Base-by-base conservation (phyloP, 1,284 basidiomycete genomes). In the Tilletia indica region DNA sequence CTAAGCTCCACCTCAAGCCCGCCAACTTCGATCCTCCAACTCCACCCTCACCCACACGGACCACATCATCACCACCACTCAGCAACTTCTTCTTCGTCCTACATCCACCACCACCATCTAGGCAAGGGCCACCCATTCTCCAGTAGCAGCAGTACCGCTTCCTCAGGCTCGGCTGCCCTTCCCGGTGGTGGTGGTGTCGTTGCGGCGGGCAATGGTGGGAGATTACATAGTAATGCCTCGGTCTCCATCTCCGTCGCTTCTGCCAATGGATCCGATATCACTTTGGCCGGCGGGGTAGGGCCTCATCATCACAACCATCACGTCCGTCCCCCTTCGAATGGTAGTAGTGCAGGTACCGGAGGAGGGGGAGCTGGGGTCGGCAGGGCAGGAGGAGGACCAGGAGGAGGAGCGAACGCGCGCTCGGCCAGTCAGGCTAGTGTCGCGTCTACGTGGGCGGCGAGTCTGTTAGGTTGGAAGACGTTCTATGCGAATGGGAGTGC, bases 241-340 rank as follows among this genome's bases (percentile, higher is more conserved):
- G 56, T 71, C 31, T 77, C 76, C 56, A 69, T 77, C 69, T 74
- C 75, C 51, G 36, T 64, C 61, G 34, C 61, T 34, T 64, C 61
- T 42, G 61, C 34, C 34, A 19, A 38, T 14, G 36, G 61, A 3
- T 64, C 61, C 4, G 61, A 64, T 9, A 64, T 64, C 36, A 64
- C 61, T 3, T 6, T 64, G 8, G 36, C 61, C 11, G 56, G 56
- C 56, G 25, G 25, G 25, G 25, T 31, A 31, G 25, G 25, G 25
- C 25, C 25, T 31, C 0, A 31, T 31, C 25, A 31, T 31, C 25
- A 31, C 25, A 31, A 31, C 2, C 25, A 31, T 31, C 25, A 31
- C 25, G 25, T 31, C 25, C 25, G 25, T 31, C 25, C 25, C 2
- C 25, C 25, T 31, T 31, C 25, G 25, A 31, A 31, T 2, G 25